phyloP scores from a whole-genome alignment of 2,329 filamentous ascomycete genomes.

The Pseudovirgaria hyperparasitica region DNA sequence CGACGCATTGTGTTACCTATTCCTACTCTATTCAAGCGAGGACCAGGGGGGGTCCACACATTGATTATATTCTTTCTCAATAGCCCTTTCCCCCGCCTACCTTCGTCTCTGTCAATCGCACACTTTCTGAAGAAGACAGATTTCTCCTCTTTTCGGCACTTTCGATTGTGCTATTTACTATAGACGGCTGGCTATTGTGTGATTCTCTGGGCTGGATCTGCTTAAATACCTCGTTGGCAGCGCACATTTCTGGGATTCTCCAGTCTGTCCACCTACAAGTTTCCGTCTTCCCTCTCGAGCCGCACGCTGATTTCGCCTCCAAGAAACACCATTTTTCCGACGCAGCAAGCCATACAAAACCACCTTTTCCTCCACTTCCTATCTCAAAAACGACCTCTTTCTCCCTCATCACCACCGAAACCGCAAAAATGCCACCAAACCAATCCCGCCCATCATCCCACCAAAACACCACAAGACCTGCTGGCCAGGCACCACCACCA shows the following conservation, averaged over 20 bases:
- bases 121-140: no score
- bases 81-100: no score
- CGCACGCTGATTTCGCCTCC: neutral
- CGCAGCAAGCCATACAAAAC: constrained; percentile 1
- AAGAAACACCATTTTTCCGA: constrained; percentile 2
- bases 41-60: no score
- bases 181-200: neutral
- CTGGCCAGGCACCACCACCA: no score
- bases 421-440: constrained; percentile 8
- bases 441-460: neutral
- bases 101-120: no score
- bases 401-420: constrained; percentile 6
- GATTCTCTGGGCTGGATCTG: neutral
- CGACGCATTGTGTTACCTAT: no score
- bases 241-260: constrained; percentile 1
- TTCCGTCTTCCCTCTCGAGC: neutral
- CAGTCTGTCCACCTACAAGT: constrained; percentile 1
- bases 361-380: neutral
- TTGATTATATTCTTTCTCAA: no score
- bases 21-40: no score
- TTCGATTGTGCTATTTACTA: no score
- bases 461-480: neutral
- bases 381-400: constrained; percentile 1
- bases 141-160: no score
- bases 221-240: neutral